Evolutionary conservation across 176 grass and related monocot genomes (phyloP), one percentile per base, ranked within the genome.

Genomic region (Ampelocalamus luodianensis): DNA sequence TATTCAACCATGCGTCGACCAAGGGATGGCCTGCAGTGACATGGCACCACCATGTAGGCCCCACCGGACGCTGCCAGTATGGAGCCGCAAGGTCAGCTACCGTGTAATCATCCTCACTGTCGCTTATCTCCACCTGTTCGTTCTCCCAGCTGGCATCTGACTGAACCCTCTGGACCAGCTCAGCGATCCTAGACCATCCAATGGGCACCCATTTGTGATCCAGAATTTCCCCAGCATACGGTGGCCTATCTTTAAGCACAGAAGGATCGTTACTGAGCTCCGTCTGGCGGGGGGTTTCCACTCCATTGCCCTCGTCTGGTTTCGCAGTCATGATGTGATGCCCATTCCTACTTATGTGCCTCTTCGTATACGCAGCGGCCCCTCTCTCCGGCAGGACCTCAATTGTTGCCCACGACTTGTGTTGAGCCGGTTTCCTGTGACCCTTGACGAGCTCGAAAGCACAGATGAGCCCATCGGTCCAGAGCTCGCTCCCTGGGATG

Each of bases 1-100:
- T 94, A 82, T 83, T 85, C 82, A 99, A 59, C 96, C 96, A 96
- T 37, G 86, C 65, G 23, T 94, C 90, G 3, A 96, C 72, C 1
- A 51, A 85, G 14, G 74, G 88, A 90, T 96, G 91, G 16, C 90
- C 91, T 39, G 93, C 91, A 10, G 82, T 83, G 10, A 99, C 93
- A 79, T 99, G 96, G 65, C 92, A 91, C 96, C 96, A 99, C 96
- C 96, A 99, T 51, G 93, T 99, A 79, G 96, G 93, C 10, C 93
- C 96, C 26, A 65, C 88, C 3, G 93, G 96, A 23, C 84, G 88
- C 67, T 96, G 93, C 96, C 93, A 99, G 39, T 96, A 99, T 58
- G 96, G 96, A 76, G 93, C 82, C 2, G 91, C 96, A 85, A 99
- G 86, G 65, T 96, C 96, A 68, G 96, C 96, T 32, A 99, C 96